phyloP scores from a whole-genome alignment of 2,329 filamentous ascomycete species.

The Exophiala calicioides region DNA sequence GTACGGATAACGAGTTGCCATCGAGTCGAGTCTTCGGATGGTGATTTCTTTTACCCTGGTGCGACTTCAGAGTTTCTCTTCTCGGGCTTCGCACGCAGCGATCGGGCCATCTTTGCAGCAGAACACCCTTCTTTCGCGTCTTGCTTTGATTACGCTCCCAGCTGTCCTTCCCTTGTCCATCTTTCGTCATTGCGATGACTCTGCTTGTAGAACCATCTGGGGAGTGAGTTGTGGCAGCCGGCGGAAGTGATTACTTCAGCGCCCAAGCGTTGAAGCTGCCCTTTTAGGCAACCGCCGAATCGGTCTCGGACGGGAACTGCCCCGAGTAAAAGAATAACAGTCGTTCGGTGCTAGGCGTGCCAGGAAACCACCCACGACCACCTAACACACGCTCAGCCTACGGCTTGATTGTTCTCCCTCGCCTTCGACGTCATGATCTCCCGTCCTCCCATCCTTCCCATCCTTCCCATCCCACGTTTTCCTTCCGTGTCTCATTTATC shows the following conservation, averaged over 20 bases:
- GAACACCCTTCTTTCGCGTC: no score
- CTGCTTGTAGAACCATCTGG: neutral
- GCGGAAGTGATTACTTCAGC: conserved; percentile 20
- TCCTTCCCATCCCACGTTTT: conserved; percentile 2
- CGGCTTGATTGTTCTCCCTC: neutral
- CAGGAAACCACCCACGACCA: neutral
- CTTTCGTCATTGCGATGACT: neutral
- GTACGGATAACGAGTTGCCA: no score
- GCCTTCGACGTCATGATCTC: neutral
- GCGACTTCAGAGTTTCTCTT: no score
- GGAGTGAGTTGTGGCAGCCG: neutral
- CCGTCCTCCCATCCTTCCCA: neutral
- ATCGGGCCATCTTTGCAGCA: conserved; percentile 8
- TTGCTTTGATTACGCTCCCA: no score
- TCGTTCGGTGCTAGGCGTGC: neutral
- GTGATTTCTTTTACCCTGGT: no score
- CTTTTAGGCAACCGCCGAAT: no score
- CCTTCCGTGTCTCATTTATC: neutral
- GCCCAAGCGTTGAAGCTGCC: neutral
- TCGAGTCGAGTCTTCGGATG: no score
- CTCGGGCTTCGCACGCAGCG: neutral
- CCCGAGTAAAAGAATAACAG: no score
- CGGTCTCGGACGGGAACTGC: no score
- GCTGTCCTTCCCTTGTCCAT: no score
- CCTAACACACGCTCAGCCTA: no score